A percentile compares a stretch with the other conserved stretches of the same genome.
Conservation (phyloP, 2,329 filamentous ascomycete species). For the Penicillium sp. region DNA sequence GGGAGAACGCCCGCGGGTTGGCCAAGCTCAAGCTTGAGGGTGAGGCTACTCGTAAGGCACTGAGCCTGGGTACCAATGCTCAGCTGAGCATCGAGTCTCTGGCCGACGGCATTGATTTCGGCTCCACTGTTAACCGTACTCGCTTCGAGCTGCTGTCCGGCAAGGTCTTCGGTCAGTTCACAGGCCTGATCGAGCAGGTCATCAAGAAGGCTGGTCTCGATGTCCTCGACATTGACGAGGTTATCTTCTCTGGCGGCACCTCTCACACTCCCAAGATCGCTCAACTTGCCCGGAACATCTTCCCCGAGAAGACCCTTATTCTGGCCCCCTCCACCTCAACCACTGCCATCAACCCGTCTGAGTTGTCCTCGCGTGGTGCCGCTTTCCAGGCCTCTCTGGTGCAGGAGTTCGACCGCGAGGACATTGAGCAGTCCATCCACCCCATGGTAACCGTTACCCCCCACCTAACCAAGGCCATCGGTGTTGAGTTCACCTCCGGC, state of each 20-base stretch:
- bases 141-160: conserved; percentile 85
- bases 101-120: conserved; percentile 84
- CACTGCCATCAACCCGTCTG: conserved; percentile 85
- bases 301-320: conserved; percentile 74
- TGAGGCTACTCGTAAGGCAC: conserved; percentile 85
- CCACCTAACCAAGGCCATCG: conserved; percentile 84
- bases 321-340: conserved; percentile 77
- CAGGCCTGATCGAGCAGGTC: conserved; percentile 75
- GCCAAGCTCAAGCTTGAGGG: conserved; percentile 92
- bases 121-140: conserved; percentile 85
- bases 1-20: conserved; percentile 73
- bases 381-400: conserved; percentile 94
- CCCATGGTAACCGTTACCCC: conserved; percentile 90
- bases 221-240: conserved; percentile 88
- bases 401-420: conserved; percentile 86
- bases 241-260: conserved; percentile 87
- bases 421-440: conserved; percentile 95
- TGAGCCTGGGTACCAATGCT: conserved; percentile 83
- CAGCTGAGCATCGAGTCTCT: conserved; percentile 91
- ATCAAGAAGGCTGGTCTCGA: conserved; percentile 90
- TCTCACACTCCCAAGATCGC: conserved; percentile 94
- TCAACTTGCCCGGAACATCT: conserved; percentile 71
- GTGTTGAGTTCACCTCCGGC: conserved; percentile 68
- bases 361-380: conserved; percentile 82
- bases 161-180: conserved; percentile 86